phyloP scores from a whole-genome alignment of 148 eudicot genomes.

The Cornus florida region DNA sequence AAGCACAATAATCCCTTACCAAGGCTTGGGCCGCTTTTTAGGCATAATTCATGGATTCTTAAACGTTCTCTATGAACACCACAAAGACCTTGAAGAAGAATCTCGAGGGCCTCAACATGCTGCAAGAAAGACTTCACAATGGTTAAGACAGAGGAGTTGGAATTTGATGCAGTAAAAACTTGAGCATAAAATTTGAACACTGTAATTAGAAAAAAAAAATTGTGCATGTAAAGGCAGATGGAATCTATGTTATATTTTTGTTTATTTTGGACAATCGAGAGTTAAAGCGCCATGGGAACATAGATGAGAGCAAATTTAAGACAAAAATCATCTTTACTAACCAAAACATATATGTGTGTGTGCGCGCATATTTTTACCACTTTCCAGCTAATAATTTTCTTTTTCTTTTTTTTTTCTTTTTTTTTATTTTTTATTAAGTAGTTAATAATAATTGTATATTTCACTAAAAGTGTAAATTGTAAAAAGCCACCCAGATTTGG shows the following conservation, averaged over 20 bases:
- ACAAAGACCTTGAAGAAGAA: slow-evolving; percentile 90
- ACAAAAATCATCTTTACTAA: no score
- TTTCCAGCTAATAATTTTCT: no score
- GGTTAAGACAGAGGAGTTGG: not conserved
- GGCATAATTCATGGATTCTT: slow-evolving; percentile 79
- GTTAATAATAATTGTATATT: no score
- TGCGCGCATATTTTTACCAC: no score
- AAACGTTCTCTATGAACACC: slow-evolving; percentile 75
- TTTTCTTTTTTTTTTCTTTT: no score
- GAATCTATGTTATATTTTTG: not conserved
- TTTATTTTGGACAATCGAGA: not conserved
- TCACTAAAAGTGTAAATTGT: not conserved
- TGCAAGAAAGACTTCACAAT: slow-evolving; percentile 25
- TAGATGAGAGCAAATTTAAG: not conserved
- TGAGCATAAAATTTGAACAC: not conserved
- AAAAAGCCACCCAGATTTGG: not conserved
- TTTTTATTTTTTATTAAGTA: no score
- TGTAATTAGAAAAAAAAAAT: not conserved
- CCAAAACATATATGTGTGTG: no score
- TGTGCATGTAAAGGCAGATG: not conserved
- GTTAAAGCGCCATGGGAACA: not conserved
- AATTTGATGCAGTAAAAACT: not conserved
- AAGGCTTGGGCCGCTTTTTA: slow-evolving; percentile 79
- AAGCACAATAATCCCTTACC: slow-evolving; percentile 36
- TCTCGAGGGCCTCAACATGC: slow-evolving; percentile 98